Conservation (phyloP, 129 eudicot species). For the Flaveria robusta region DNA sequence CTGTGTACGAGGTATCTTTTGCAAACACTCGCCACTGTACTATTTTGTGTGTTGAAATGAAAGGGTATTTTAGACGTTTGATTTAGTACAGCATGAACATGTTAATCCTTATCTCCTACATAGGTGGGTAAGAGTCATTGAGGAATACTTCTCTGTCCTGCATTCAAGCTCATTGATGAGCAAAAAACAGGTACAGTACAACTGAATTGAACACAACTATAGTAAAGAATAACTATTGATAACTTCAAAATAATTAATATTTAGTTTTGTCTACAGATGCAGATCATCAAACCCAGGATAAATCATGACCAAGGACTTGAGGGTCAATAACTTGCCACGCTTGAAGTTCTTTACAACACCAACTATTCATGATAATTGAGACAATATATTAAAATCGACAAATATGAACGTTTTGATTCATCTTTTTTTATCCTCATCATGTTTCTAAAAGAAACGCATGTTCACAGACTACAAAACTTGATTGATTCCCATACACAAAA, state of each 20-base stretch:
- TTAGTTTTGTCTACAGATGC: too few relatives aligned
- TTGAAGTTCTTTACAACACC: too few relatives aligned
- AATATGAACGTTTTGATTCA: neutral
- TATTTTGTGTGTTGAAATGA: neutral
- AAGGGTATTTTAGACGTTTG: neutral
- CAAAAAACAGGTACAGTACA: slow-evolving; percentile 46
- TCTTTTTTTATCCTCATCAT: neutral
- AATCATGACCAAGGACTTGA: neutral
- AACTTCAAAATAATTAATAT: neutral
- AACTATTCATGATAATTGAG: too few relatives aligned
- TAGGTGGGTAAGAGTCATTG: slow-evolving; percentile 91
- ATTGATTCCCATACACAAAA: neutral
- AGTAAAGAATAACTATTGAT: neutral
- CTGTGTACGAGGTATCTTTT: too few relatives aligned
- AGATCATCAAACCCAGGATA: too few relatives aligned
- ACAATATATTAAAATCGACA: too few relatives aligned
- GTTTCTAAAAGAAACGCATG: neutral
- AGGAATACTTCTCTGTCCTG: slow-evolving; percentile 59
- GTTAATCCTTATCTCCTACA: neutral
- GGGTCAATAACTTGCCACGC: too few relatives aligned
- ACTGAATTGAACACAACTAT: neutral
- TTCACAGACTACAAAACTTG: neutral
- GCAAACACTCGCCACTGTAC: too few relatives aligned
- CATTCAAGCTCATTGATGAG: slow-evolving; percentile 55
- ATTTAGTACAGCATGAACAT: neutral